Base-by-base conservation (phyloP, 192 early-diverging fungal species). In the Allomyces arbusculus region DNA sequence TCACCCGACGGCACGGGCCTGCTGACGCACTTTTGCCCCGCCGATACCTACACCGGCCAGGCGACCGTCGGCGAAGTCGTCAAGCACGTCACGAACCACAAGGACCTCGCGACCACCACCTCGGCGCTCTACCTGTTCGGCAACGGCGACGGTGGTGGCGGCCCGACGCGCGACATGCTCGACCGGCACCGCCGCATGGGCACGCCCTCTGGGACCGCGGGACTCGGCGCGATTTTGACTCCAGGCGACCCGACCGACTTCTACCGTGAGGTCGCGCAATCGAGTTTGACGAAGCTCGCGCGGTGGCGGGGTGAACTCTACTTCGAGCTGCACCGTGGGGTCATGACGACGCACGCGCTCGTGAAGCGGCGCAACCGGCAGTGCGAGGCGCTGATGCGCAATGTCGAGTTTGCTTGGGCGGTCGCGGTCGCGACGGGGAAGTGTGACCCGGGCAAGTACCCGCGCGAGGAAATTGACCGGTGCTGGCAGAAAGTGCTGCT, bases 321-420 rank as follows among this genome's bases (percentile, higher is more conserved):
- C 73, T 91, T 96, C 83, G 96, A 99, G 75, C 82, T 97, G 25
- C 96, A 99, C 74, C 84, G 96, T 64, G 96, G 96, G 64, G 97
- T 92, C 62, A 97, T 96, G 74, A 99, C 96, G 1, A 80, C 94
- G 3, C 94, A 97, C 69, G 89, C 88, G 2, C 69, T 77, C 5
- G 85, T 82, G 43, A 99, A 99, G 70, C 79, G 84, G 64, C 81
- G 78, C 67, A 99, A 99, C 75, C 86, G 96, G 9, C 80, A 79
- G 55, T 80, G 80, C 20, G 96, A 99, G 76, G 72, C 86, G 7
- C 72, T 96, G 66, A 74, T 99, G 55, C 84, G 89, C 10, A 84
- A 95, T 64, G 76, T 92, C 23, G 94, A 99, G 70, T 71, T 89
- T 64, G 33, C 8, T 7, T 40, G 33, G 33, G 33, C 33, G 33